Evolutionary conservation across 108 stramenopile genomes (phyloP).

Genomic region (Cyclotella cryptica): DNA sequence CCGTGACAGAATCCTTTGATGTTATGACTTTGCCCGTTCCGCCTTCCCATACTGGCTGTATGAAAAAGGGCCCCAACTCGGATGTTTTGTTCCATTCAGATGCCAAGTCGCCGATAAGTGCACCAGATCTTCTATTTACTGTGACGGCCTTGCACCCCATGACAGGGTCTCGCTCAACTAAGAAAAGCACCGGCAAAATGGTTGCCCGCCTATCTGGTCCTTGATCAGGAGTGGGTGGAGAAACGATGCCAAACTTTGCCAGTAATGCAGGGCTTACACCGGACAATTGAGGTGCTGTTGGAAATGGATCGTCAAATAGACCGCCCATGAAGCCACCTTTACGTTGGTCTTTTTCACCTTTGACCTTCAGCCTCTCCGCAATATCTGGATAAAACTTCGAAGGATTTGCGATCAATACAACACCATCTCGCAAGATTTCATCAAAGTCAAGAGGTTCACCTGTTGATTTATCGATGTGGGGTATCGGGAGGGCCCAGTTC

Average conservation of each 20-base stretch:
- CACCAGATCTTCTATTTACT: constrained; percentile 85
- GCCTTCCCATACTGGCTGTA: constrained; percentile 90
- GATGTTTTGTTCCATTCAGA: constrained; percentile 46
- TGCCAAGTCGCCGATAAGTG: constrained; percentile 85
- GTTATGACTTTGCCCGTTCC: constrained; percentile 47
- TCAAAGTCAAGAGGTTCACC: constrained; percentile 40
- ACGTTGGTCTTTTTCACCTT: constrained; percentile 16
- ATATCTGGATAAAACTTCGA: constrained; percentile 72
- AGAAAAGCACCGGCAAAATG: constrained; percentile 74
- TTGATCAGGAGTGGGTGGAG: constrained; percentile 76
- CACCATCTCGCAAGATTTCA: constrained; percentile 59
- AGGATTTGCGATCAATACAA: constrained; percentile 79
- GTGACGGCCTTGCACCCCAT: constrained; percentile 65
- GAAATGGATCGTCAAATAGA: constrained; percentile 43
- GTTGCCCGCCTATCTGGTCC: constrained; percentile 87
- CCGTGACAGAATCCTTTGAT: constrained; percentile 7
- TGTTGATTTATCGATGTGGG: constrained; percentile 32
- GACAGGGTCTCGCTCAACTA: constrained; percentile 61
- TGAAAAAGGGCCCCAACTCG: constrained; percentile 77
- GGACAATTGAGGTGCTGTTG: constrained; percentile 11
- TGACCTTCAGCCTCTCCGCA: constrained; percentile 12
- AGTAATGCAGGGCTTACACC: constrained; percentile 58
- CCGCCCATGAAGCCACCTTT: constrained; percentile 33
- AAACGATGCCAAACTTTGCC: constrained; percentile 79
- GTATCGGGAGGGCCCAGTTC: constrained; percentile 66